phyloP scores from a whole-genome alignment of 495 filamentous ascomycete genomes.

The Penicillium bovifimosum region DNA sequence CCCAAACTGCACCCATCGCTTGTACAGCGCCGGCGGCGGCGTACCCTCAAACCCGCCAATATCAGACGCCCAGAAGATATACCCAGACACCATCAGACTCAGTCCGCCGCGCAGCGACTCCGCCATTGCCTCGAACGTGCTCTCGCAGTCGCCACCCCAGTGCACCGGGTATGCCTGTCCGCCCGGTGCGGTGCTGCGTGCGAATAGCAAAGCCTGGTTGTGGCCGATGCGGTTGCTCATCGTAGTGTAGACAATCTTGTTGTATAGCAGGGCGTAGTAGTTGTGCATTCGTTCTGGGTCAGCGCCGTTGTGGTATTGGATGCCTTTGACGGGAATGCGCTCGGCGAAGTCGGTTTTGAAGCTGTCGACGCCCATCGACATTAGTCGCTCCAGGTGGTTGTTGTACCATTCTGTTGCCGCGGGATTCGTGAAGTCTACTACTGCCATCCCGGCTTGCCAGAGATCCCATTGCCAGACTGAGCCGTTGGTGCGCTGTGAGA shows the following conservation, averaged over 20 bases:
- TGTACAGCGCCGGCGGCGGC: slow-evolving; percentile 64
- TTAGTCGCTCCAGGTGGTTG: slow-evolving; percentile 51
- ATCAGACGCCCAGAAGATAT: slow-evolving; percentile 64
- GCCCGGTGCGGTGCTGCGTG: slow-evolving; percentile 59
- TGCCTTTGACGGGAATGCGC: slow-evolving; percentile 58
- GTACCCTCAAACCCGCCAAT: slow-evolving; percentile 71
- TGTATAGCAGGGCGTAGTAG: slow-evolving; percentile 67
- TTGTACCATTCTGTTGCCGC: slow-evolving; percentile 57
- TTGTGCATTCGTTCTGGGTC: slow-evolving; percentile 67
- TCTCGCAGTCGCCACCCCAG: slow-evolving; percentile 66
- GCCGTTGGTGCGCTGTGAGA: slow-evolving; percentile 51
- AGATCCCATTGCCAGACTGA: slow-evolving; percentile 70
- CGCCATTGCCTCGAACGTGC: slow-evolving; percentile 66
- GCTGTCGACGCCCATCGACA: slow-evolving; percentile 60
- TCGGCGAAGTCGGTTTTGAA: slow-evolving; percentile 75
- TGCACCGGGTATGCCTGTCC: slow-evolving; percentile 63
- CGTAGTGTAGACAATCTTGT: slow-evolving; percentile 61
- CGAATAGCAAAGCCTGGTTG: slow-evolving; percentile 60
- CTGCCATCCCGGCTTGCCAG: slow-evolving; percentile 71
- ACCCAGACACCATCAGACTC: slow-evolving; percentile 59
- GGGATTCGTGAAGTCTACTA: slow-evolving; percentile 71
- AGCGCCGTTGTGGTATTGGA: slow-evolving; percentile 51
- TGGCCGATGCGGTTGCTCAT: slow-evolving; percentile 54
- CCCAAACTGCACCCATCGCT: slow-evolving; percentile 71
- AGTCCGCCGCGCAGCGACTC: slow-evolving; percentile 67